Evolutionary conservation across 352 stramenopile species (phyloP).

Genomic region (Globisporangium alternatum): DNA sequence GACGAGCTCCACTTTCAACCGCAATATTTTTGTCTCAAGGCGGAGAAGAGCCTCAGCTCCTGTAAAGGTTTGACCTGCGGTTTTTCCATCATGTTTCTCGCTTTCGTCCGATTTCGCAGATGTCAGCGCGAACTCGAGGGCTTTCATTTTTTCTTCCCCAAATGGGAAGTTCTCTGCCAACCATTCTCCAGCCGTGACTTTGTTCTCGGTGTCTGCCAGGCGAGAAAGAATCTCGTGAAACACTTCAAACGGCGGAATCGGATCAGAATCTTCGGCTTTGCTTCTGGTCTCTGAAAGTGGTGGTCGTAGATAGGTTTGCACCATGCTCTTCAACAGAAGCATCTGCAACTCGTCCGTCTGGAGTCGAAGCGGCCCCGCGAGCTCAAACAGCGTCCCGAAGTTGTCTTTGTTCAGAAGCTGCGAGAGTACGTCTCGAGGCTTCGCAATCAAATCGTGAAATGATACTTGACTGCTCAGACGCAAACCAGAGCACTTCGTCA

Average conservation of each 20-base stretch:
- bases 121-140: slow-evolving; percentile 41
- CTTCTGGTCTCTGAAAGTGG: background rate
- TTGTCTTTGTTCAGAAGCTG: slow-evolving; percentile 44
- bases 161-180: slow-evolving; percentile 44
- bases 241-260: slow-evolving; percentile 18
- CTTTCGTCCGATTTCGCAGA: slow-evolving; percentile 8
- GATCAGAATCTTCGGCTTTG: background rate
- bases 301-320: slow-evolving; percentile 21
- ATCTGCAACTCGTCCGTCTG: slow-evolving; percentile 73
- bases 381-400: slow-evolving; percentile 42
- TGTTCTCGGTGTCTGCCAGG: slow-evolving; percentile 36
- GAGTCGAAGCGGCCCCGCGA: slow-evolving; percentile 51
- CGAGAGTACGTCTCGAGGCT: slow-evolving; percentile 55
- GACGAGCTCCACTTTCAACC: slow-evolving; percentile 35
- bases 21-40: slow-evolving; percentile 41
- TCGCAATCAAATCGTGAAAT: slow-evolving; percentile 67
- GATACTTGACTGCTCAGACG: slow-evolving; percentile 24
- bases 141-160: slow-evolving; percentile 38
- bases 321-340: slow-evolving; percentile 69
- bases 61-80: slow-evolving; percentile 28
- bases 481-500: background rate
- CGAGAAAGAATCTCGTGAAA: slow-evolving; percentile 32
- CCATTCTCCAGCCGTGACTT: slow-evolving; percentile 51
- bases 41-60: slow-evolving; percentile 27
- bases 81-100: slow-evolving; percentile 13